Evolutionary conservation across 345 rosid genomes (phyloP), one percentile per base, ranked within the genome.

Genomic region (Noccaea bulbosa): DNA sequence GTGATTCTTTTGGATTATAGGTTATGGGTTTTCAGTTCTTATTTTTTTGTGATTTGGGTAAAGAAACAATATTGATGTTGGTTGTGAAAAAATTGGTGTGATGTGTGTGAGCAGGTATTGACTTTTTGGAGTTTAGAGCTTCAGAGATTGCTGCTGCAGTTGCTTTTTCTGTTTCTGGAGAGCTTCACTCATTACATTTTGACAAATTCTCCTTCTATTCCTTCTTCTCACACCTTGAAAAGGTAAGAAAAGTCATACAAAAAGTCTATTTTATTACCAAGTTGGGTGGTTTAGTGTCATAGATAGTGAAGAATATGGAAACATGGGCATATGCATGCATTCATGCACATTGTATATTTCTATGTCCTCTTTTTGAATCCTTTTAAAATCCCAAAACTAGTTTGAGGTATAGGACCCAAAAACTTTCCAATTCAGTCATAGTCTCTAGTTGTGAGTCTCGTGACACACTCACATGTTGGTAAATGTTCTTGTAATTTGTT

Each of bases 131-230:
- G 77, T 89, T 75, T 80, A 85, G 74, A 75, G 85, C 96, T 63
- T 85, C 96, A 68, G 96, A 89, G 77, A 77, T 87, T 67, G 86
- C 88, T 65, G 92, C 83, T 47, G 92, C 92, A 55, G 90, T 85
- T 75, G 85, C 92, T 34, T 81, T 89, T 70, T 81, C 81, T 80
- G 88, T 83, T 67, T 78, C 84, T 55, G 66, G 66, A 54, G 46
- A 62, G 69, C 22, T 30, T 41, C 22, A 54, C 35, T 16, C 65
- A 53, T 5, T 55, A 38, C 60, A 69, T 7, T 75, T 63, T 69
- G 75, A 69, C 39, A 69, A 56, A 37, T 32, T 61, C 39, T 39
- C 74, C 27, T 43, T 67, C 62, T 41, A 73, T 46, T 27, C 70
- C 34, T n/a, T 63, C 54, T 69, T 24, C 71, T 56, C 79, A 69